phyloP scores from a whole-genome alignment of 1,284 basidiomycete genomes.

The Puccinia triticina region DNA sequence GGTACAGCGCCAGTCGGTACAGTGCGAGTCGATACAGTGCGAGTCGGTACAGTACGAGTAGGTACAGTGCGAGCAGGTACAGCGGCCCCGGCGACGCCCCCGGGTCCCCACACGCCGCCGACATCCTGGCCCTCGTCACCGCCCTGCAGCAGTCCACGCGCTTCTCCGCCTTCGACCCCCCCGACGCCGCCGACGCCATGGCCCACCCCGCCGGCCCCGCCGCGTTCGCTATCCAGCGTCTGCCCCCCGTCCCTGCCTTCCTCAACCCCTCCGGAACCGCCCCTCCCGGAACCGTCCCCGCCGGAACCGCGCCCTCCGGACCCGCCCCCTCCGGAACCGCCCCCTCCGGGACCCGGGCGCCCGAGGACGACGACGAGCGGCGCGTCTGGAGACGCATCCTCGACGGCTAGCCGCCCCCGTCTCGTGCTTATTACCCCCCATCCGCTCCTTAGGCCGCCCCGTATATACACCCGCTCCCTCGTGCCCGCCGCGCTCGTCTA shows the following conservation, averaged over 20 bases:
- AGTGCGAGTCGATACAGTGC: neutral
- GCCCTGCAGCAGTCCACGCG: conserved; percentile 18
- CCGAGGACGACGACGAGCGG: conserved; percentile 20
- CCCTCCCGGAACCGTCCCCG: neutral
- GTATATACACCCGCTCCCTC: too few relatives aligned
- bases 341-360: too few relatives aligned
- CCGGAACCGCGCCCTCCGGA: too few relatives aligned
- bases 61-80: neutral
- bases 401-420: neutral
- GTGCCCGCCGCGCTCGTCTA: too few relatives aligned
- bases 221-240: neutral
- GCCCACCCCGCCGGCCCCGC: too few relatives aligned
- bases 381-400: conserved; percentile 31
- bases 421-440: too few relatives aligned
- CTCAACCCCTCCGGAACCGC: neutral
- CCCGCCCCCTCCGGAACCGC: neutral
- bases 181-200: neutral
- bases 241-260: neutral
- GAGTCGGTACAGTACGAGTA: neutral
- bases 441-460: too few relatives aligned
- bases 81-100: neutral
- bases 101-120: neutral
- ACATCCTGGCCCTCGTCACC: neutral
- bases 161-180: conserved; percentile 21
- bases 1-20: neutral